Evolutionary conservation across 495 filamentous ascomycete species (phyloP), one percentile per base, ranked within the genome.

Genomic region (Patellaria atrata): DNA sequence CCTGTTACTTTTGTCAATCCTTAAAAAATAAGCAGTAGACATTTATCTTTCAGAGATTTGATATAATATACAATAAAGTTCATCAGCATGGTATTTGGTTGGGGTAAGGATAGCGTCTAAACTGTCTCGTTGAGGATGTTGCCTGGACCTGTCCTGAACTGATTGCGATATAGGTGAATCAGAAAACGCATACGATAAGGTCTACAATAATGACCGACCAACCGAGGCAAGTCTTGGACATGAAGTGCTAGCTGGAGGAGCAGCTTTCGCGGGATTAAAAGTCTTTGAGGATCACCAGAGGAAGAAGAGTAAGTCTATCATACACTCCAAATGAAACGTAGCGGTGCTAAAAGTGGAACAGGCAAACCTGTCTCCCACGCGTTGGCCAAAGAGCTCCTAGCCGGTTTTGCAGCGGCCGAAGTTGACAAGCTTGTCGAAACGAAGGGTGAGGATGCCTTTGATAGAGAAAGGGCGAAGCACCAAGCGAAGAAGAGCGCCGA

Each of bases 231-330:
- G 71, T 51, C 57, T 82, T 51, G 69, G 68, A 43, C 81, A 86
- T 57, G 79, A 86, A 58, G 51, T 80, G 23, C 50, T 84, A 34
- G 78, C 75, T 48, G 79, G 79, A 30, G 82, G 71, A 29, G 81
- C 79, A 30, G 73, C 79, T 40, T 85, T 86, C 50, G 79, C 71
- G 43, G 81, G 69, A 38, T 77, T 89, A 68, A 82, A 83, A 65
- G 59, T 72, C 11, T 86, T 74, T 54, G 81, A 86, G 57, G 73
- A 84, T 55, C 61, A 73, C 38, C 74, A 82, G 60, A 75, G 77
- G 52, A 64, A 62, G 37, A 63, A 83, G 58, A 79, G 77, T 77
- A 65, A 28, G 62, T 37, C 30, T 27, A 25, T 19, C 11, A 34
- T 31, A 10, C 28, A 10, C 28, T 8, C 28, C 16, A 15, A 8